phyloP scores from a whole-genome alignment of 306 rosid species.

The Spatholobus suberectus region DNA sequence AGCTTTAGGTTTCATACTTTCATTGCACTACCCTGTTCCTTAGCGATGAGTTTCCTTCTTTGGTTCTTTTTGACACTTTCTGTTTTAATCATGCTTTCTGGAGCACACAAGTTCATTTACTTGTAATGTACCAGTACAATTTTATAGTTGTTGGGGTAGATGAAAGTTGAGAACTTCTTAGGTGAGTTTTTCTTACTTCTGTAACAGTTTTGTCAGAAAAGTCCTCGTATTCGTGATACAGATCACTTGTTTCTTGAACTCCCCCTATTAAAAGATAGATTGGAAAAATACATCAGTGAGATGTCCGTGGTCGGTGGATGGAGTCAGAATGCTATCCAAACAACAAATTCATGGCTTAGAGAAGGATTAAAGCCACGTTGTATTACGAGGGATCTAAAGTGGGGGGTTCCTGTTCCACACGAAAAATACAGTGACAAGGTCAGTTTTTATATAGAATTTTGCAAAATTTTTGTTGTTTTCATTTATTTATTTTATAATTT shows the following conservation, averaged over 20 bases:
- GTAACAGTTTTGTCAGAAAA: slow-evolving; percentile 72
- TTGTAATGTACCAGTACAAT: slow-evolving; percentile 10
- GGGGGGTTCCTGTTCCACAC: slow-evolving; percentile 99
- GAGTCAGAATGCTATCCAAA: slow-evolving; percentile 97
- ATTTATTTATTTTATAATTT: not conserved
- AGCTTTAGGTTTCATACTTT: not conserved
- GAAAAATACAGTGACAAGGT: slow-evolving; percentile 90
- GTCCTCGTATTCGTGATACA: slow-evolving; percentile 87
- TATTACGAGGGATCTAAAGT: slow-evolving; percentile 93
- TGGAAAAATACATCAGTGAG: slow-evolving; percentile 73
- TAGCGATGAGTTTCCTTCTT: not conserved
- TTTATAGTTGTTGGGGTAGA: slow-evolving; percentile 30
- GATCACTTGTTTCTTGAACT: slow-evolving; percentile 94
- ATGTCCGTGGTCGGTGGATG: slow-evolving; percentile 84
- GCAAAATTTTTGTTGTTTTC: not conserved
- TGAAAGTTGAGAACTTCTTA: slow-evolving; percentile 9
- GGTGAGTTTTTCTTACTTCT: slow-evolving; percentile 16
- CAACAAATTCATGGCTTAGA: slow-evolving; percentile 87
- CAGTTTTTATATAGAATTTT: slow-evolving; percentile 35
- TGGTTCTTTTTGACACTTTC: not conserved
- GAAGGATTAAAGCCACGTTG: slow-evolving; percentile 89
- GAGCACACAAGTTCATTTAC: slow-evolving; percentile 7
- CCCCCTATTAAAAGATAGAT: slow-evolving; percentile 72
- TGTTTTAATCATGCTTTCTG: not conserved
- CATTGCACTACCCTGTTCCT: not conserved